These are phyloP conservation scores for Sclerotinia minor DNA, from an alignment of 2,329 filamentous ascomycete genomes.

Conservation along the genomic window DNA sequence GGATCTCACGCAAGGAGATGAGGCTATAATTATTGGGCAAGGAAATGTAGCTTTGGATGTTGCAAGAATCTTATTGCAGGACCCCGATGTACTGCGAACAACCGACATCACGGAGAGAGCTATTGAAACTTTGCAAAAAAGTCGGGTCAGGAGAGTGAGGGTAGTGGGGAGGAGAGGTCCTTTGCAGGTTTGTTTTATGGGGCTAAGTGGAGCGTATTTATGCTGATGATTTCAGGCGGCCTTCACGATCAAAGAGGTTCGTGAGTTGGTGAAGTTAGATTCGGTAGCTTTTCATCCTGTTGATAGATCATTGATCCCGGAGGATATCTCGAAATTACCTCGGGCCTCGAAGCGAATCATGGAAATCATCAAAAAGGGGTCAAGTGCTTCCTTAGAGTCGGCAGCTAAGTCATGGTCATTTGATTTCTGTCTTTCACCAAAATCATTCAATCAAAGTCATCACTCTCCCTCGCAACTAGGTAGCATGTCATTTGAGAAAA, in stretches of 20 bases:
- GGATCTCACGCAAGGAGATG: conserved; percentile 71
- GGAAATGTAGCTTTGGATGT: conserved; percentile 96
- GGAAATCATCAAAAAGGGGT: conserved; percentile 78
- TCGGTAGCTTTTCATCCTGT: conserved; percentile 71
- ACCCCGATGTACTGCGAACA: conserved; percentile 69
- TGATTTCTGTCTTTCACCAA: conserved; percentile 80
- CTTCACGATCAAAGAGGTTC: conserved; percentile 92
- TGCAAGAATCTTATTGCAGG: conserved; percentile 78
- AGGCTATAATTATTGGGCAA: conserved; percentile 87
- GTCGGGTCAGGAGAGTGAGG: conserved; percentile 74
- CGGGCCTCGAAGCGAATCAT: conserved; percentile 75
- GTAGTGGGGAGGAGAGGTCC: conserved; percentile 89
- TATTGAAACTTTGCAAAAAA: conserved; percentile 69
- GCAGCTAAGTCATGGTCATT: conserved; percentile 75
- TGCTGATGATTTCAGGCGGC: conserved; percentile 60
- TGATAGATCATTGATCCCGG: conserved; percentile 64
- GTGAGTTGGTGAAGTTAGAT: conserved; percentile 80
- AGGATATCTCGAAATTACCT: conserved; percentile 67
- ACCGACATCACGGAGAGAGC: conserved; percentile 91
- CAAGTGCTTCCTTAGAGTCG: conserved; percentile 48
- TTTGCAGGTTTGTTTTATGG: conserved; percentile 64
- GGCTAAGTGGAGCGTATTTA: conserved; percentile 1
- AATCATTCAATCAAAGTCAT: conserved; percentile 54
- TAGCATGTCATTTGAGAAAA: conserved; percentile 67
- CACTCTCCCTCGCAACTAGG: conserved; percentile 54